phyloP scores from a whole-genome alignment of 495 filamentous ascomycete species.

The Aspergillus affinis region DNA sequence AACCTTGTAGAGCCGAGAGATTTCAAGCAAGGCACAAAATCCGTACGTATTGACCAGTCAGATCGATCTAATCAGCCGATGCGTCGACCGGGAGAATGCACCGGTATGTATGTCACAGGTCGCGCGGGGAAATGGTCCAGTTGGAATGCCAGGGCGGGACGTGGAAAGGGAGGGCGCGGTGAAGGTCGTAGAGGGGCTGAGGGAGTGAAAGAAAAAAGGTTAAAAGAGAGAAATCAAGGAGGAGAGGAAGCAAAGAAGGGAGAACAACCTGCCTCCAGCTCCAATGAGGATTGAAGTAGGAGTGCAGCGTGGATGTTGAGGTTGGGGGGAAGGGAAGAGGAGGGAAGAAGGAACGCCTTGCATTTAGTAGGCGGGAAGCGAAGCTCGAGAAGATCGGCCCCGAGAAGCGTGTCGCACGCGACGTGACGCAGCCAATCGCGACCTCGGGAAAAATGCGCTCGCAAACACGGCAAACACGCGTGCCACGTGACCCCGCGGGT shows the following conservation, averaged over 20 bases:
- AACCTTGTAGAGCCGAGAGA: background rate
- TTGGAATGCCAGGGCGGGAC: conserved; percentile 28
- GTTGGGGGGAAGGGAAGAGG: conserved; percentile 26
- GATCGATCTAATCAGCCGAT: conserved; percentile 12
- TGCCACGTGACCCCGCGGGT: conserved; percentile 20
- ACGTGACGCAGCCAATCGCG: conserved; percentile 50
- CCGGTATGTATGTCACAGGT: conserved; percentile 21
- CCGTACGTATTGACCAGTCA: conserved; percentile 7
- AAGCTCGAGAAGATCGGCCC: conserved; percentile 35
- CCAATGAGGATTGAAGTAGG: conserved; percentile 7
- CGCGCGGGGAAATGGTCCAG: conserved; percentile 15
- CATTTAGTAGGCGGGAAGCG: conserved; percentile 30
- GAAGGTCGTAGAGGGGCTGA: conserved; percentile 9
- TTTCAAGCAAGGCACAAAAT: conserved; percentile 16
- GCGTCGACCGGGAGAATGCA: conserved; percentile 24
- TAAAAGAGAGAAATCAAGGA: conserved; percentile 9
- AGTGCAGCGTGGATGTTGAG: conserved; percentile 22
- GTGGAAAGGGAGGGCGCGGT: conserved; percentile 16
- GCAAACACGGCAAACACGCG: conserved; percentile 26
- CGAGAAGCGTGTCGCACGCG: conserved; percentile 43
- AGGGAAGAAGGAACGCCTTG: conserved; percentile 38
- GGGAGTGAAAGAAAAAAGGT: background rate
- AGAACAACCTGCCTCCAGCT: background rate
- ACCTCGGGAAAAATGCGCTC: conserved; percentile 12
- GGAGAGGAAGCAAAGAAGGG: conserved; percentile 9